Evolutionary conservation across 768 basidiomycete genomes (phyloP), one percentile per base, ranked within the genome.

Genomic region (Mycena rosella): DNA sequence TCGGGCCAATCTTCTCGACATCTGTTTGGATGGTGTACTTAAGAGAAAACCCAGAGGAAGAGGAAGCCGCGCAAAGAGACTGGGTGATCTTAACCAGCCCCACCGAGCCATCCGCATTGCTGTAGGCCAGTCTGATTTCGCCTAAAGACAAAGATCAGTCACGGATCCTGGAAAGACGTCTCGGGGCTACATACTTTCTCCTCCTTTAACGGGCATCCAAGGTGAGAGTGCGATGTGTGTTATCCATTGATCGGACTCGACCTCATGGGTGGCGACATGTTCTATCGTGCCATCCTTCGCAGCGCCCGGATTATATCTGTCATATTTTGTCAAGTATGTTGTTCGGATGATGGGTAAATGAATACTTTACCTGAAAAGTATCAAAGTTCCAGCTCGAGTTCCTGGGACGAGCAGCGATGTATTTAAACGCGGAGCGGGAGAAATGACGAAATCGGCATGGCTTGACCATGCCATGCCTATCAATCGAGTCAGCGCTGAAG

Each of bases 391-490:
- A 0, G 81, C 86, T 17, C 86, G 80, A 65, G 78, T 86, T 5
- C 86, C 88, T n/a, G 42, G 20, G 20, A 44, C 42, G 42, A 44
- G 42, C 18, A 44, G 20, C 42, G 42, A 44, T 18, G 81, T 81
- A 72, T 89, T 85, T 11, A 82, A 34, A 57, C 71, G 60, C 6
- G 82, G 82, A 32, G 78, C 73, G 29, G 85, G 84, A 40, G 73
- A 72, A 24, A 81, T 61, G 32, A 74, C 77, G 74, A 87, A 87
- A 67, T 83, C 75, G n/a, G 84, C 79, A 69, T 87, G 86, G 55
- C 70, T 42, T 4, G 87, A 88, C 87, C 88, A 90, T 11, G 81
- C 78, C 49, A 87, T 77, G 66, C 82, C 87, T 89, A 68, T 32
- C 40, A 32, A 66, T 5, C 53, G 11, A 22, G 27, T 22, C 2